A percentile compares a stretch with the other conserved stretches of the same genome.
Evolutionary conservation across 768 basidiomycete genomes (phyloP).

Genomic region (Panellus pusillus): DNA sequence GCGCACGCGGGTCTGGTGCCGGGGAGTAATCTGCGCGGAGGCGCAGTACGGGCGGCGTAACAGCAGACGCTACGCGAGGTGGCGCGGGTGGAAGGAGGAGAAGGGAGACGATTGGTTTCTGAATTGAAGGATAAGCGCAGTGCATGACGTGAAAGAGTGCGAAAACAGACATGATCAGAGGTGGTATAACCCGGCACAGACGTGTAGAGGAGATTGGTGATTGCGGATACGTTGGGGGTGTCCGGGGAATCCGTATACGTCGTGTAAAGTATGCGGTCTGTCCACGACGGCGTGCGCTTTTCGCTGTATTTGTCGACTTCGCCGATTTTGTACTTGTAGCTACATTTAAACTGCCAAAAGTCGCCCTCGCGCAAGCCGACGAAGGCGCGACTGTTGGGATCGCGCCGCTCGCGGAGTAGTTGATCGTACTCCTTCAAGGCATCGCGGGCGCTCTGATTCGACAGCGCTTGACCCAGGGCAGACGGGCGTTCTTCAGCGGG

Average conservation of each 20-base stretch:
- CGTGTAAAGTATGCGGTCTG: conserved; percentile 87
- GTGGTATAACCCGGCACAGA: conserved; percentile 81
- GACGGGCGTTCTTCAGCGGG: conserved; percentile 34
- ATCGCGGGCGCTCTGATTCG: conserved; percentile 51
- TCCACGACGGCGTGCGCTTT: conserved; percentile 86
- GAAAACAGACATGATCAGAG: conserved; percentile 78
- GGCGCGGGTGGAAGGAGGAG: conserved; percentile 61
- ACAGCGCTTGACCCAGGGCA: conserved; percentile 44
- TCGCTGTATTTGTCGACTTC: conserved; percentile 80
- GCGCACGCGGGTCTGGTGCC: conserved; percentile 51
- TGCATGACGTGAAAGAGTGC: background rate
- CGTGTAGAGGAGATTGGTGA: conserved; percentile 72
- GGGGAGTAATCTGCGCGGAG: conserved; percentile 55
- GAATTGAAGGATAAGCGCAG: background rate
- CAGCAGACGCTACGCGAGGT: conserved; percentile 24
- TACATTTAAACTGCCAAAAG: conserved; percentile 87
- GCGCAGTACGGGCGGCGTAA: conserved; percentile 42
- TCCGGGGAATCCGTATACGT: conserved; percentile 67
- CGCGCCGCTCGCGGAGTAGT: conserved; percentile 59
- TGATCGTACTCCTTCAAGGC: conserved; percentile 74
- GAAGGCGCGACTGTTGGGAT: conserved; percentile 55
- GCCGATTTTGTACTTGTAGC: conserved; percentile 84
- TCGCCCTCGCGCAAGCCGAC: conserved; percentile 81
- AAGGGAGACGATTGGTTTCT: conserved; percentile 88
- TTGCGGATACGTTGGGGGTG: conserved; percentile 47